A percentile compares a stretch with the other conserved stretches of the same genome.
These are phyloP conservation scores for Singerocomus rubriflavus DNA, from an alignment of 1,284 basidiomycete species.

Conservation along the genomic window DNA sequence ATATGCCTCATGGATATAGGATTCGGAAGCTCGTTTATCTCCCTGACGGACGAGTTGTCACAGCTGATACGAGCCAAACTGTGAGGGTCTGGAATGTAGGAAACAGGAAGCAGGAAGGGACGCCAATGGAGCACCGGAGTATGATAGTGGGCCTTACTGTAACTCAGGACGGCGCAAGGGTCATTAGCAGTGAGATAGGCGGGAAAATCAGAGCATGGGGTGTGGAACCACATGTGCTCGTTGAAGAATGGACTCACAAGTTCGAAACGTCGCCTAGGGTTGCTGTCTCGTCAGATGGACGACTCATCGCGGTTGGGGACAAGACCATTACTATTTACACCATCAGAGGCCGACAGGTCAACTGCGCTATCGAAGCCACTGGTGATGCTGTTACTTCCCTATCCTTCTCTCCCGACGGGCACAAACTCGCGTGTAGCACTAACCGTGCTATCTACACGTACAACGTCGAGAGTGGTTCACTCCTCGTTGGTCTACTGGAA, in stretches of 20 bases:
- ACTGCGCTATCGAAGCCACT: not conserved
- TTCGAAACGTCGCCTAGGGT: not conserved
- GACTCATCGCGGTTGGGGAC: not conserved
- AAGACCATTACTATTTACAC: accelerated
- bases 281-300: slow-evolving; percentile 4
- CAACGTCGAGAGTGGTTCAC: not conserved
- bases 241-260: not conserved
- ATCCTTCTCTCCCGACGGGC: slow-evolving; percentile 9
- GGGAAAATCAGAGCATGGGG: not conserved
- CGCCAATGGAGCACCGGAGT: not conserved
- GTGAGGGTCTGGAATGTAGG: not conserved
- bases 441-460: not conserved
- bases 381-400: not conserved
- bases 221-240: not conserved
- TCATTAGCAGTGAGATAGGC: not conserved
- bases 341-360: not conserved
- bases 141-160: not conserved
- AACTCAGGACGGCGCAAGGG: slow-evolving; percentile 1
- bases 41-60: not conserved
- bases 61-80: not conserved
- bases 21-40: not conserved
- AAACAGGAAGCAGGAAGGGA: slow-evolving; percentile 1
- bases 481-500: not conserved
- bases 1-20: not conserved
- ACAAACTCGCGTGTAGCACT: slow-evolving; percentile 4